Conservation (phyloP, 192 early-diverging fungal species). For the Chytriomyces sp. region DNA sequence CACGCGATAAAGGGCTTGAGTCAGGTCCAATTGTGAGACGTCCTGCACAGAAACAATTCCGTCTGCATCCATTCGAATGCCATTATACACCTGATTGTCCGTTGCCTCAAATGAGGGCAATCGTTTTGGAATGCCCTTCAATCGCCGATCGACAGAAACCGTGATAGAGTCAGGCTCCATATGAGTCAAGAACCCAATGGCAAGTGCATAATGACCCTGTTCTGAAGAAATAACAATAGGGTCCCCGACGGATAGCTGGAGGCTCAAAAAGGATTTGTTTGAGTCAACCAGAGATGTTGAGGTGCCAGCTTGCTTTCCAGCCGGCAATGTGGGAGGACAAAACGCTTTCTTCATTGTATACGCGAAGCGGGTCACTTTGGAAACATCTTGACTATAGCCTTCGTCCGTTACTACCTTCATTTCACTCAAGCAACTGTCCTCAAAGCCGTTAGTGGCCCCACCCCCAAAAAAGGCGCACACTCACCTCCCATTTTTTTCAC, state of each 20-base stretch:
- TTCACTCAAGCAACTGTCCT: constrained; percentile 30
- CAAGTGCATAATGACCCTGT: constrained; percentile 70
- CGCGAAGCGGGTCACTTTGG: constrained; percentile 22
- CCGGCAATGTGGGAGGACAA: background rate
- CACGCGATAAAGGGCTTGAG: constrained; percentile 63
- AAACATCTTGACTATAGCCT: background rate
- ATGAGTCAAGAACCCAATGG: constrained; percentile 72
- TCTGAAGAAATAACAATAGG: constrained; percentile 81
- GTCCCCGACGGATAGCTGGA: constrained; percentile 70
- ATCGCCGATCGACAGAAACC: constrained; percentile 62
- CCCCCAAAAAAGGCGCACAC: background rate
- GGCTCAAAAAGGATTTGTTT: constrained; percentile 39
- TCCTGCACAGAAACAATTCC: constrained; percentile 35
- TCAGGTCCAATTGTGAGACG: constrained; percentile 24
- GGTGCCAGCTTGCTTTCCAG: background rate
- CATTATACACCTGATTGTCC: constrained; percentile 63
- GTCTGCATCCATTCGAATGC: constrained; percentile 26
- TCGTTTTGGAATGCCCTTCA: constrained; percentile 67
- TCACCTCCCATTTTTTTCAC: constrained; percentile 36
- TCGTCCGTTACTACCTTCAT: constrained; percentile 29
- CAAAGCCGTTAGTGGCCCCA: background rate
- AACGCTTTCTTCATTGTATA: constrained; percentile 29
- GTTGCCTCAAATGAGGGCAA: constrained; percentile 54
- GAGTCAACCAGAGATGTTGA: background rate
- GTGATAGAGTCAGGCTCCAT: constrained; percentile 51